Conservation (phyloP, 768 basidiomycete genomes). For the Jaapia argillacea region DNA sequence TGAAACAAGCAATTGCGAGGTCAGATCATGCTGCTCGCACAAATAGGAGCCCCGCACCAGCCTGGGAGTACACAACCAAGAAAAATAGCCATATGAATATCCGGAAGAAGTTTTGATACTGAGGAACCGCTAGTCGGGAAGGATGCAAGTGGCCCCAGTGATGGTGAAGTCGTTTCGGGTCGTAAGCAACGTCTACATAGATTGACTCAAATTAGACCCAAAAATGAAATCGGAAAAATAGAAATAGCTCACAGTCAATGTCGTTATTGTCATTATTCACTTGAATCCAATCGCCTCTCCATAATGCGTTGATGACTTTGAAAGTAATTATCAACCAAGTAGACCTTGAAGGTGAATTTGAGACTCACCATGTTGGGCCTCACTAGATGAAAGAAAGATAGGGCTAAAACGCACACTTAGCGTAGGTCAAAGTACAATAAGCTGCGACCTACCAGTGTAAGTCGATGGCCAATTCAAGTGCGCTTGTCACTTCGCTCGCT, state of each 20-base stretch:
- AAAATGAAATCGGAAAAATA: not conserved
- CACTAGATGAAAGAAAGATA: slow-evolving; percentile 78
- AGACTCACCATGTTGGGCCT: slow-evolving; percentile 67
- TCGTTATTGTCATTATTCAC: slow-evolving; percentile 63
- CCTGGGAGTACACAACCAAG: slow-evolving; percentile 73
- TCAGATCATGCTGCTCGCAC: too few relatives aligned
- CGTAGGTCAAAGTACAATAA: too few relatives aligned
- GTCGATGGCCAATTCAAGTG: slow-evolving; percentile 88
- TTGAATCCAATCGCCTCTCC: slow-evolving; percentile 79
- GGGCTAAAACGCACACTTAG: too few relatives aligned
- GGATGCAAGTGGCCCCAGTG: slow-evolving; percentile 73
- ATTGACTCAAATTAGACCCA: slow-evolving; percentile 5
- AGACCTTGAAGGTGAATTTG: not conserved
- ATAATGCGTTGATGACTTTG: slow-evolving; percentile 73
- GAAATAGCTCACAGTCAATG: slow-evolving; percentile 54
- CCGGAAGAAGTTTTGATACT: slow-evolving; percentile 84
- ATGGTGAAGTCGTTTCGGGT: slow-evolving; percentile 36
- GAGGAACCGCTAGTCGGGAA: slow-evolving; percentile 70
- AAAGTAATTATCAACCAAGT: not conserved
- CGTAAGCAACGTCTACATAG: slow-evolving; percentile 63
- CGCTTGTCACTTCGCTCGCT: slow-evolving; percentile 60
- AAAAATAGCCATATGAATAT: slow-evolving; percentile 72
- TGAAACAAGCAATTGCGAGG: slow-evolving; percentile 13
- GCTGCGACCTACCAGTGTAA: slow-evolving; percentile 58
- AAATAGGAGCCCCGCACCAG: slow-evolving; percentile 36